Base-by-base conservation (phyloP, 2,329 filamentous ascomycete genomes). In the Lecanicillium sp. region DNA sequence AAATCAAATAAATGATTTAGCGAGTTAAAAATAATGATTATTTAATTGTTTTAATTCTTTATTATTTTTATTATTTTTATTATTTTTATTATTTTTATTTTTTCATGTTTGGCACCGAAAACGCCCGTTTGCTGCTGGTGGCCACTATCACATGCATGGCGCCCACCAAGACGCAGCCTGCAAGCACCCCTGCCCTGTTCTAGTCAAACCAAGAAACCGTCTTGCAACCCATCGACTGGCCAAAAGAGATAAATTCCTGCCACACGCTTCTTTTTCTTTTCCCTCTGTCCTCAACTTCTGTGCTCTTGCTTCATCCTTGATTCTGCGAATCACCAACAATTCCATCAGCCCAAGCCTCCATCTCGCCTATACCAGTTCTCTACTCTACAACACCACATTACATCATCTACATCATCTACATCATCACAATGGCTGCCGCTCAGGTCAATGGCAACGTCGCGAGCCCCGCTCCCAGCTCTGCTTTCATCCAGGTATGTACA, bases 401-500 rank as follows among this genome's bases (percentile, higher is more conserved):
- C 23, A 10, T 19, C 23, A 35, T n/a, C 29, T 17, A 43, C 9
- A 17, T n/a, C n/a, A n/a, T n/a, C n/a, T n/a, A n/a, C n/a, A n/a
- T n/a, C n/a, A n/a, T n/a, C 24, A 32, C 49, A 51, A 51, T 50
- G 47, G 47, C 50, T 47, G 50, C 42, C 37, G 38, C 49, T 39
- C 44, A 52, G 38, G 47, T 52, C 23, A 52, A 52, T 42, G 47
- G 47, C 36, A 41, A 52, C 43, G 23, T 49, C 37, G 42, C 42
- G 45, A 35, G 41, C 36, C 32, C 41, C 30, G 41, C 47, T 41
- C 40, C 33, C 43, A 46, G 50, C 55, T 79, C 74, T 41, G 73
- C 71, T 48, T 77, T 77, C 58, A 46, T 78, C 48, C 66, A 73
- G 60, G 74, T 77, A 68, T 30, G 66, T 26, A 10, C 23, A 8